phyloP scores from a whole-genome alignment of 2,329 filamentous ascomycete genomes.

The Anisogramma anomala region DNA sequence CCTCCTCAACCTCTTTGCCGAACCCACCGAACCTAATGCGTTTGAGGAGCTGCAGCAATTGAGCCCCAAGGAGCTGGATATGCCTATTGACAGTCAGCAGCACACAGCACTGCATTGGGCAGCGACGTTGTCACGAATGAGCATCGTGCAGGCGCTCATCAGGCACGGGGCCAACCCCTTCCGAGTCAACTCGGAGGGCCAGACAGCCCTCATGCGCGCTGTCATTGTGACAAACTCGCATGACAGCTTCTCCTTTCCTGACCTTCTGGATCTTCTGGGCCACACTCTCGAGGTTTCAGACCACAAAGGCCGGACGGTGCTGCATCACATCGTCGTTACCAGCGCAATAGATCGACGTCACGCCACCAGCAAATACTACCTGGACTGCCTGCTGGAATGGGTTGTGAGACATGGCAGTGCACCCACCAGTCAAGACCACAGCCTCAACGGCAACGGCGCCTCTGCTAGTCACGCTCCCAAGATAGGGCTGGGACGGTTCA shows the following conservation, averaged over 20 bases:
- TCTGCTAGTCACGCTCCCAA: constrained; percentile 36
- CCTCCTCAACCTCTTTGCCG: constrained; percentile 69
- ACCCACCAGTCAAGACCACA: constrained; percentile 29
- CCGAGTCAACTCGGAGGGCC: constrained; percentile 77
- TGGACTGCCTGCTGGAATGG: constrained; percentile 89
- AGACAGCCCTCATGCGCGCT: constrained; percentile 86
- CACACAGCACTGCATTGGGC: constrained; percentile 96
- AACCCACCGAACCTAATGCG: constrained; percentile 54
- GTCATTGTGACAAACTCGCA: constrained; percentile 90
- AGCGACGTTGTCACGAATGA: constrained; percentile 77
- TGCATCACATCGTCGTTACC: constrained; percentile 93
- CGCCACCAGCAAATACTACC: constrained; percentile 85
- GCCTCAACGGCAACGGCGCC: constrained; percentile 13
- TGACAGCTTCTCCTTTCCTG: constrained; percentile 80
- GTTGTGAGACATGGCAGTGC: constrained; percentile 67
- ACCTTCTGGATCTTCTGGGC: constrained; percentile 78
- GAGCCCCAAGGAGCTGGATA: constrained; percentile 71
- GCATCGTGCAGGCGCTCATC: constrained; percentile 70
- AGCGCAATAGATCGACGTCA: constrained; percentile 91
- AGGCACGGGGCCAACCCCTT: constrained; percentile 76
- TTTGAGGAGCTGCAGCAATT: constrained; percentile 69
- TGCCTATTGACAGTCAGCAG: constrained; percentile 78
- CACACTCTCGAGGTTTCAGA: constrained; percentile 86
- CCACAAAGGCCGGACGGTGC: constrained; percentile 75
- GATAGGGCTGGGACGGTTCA: constrained; percentile 84